These are phyloP conservation scores for Penicillium chermesinum DNA, from an alignment of 495 filamentous ascomycete species.

Conservation along the genomic window DNA sequence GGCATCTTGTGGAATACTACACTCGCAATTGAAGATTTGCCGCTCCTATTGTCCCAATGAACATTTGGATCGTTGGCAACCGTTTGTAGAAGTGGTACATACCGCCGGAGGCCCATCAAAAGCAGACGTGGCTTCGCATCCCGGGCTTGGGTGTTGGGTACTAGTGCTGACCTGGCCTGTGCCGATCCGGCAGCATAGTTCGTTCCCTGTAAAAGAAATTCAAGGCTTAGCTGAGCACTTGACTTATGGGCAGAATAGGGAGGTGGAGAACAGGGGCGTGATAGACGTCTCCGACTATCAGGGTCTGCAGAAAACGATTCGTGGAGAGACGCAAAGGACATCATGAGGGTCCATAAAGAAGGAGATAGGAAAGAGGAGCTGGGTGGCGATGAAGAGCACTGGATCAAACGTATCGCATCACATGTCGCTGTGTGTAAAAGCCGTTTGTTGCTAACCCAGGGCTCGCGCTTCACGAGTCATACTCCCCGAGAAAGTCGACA, in stretches of 20 bases:
- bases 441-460: not conserved
- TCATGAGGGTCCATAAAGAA: constrained; percentile 4
- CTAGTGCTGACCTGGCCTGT: constrained; percentile 26
- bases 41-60: constrained; percentile 58
- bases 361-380: not conserved
- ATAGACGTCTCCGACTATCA: constrained; percentile 1
- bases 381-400: not conserved
- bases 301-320: constrained; percentile 9
- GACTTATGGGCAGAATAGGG: constrained; percentile 13
- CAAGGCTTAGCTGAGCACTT: constrained; percentile 36
- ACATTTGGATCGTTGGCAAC: not conserved
- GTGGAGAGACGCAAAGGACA: constrained; percentile 11
- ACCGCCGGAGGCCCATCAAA: constrained; percentile 95
- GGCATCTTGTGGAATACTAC: constrained; percentile 98
- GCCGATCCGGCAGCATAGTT: constrained; percentile 19
- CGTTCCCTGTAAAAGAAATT: constrained; percentile 31
- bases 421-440: constrained; percentile 2
- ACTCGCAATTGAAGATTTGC: constrained; percentile 95
- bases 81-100: constrained; percentile 6
- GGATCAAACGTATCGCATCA: constrained; percentile 2
- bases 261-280: constrained; percentile 3
- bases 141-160: constrained; percentile 31
- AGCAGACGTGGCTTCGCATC: constrained; percentile 77
- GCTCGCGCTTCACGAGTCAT: not conserved
- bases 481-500: not conserved